Evolutionary conservation across 768 basidiomycete species (phyloP).

Genomic region (Podaxis sp.): DNA sequence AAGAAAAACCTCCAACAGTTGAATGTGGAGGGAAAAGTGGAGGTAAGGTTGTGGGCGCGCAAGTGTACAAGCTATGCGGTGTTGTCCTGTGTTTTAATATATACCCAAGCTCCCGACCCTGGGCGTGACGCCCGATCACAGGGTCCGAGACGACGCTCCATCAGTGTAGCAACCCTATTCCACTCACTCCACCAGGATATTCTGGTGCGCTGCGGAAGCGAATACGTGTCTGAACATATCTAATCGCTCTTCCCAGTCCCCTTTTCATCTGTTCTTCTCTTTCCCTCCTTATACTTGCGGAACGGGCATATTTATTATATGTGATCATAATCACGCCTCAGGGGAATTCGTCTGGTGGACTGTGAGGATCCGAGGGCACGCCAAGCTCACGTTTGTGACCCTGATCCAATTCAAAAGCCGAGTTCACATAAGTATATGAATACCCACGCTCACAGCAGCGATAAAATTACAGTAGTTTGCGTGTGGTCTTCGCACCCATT

Average conservation of each 20-base stretch:
- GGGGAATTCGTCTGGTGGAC: background rate
- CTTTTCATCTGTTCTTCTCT: too few relatives aligned
- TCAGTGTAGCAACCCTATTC: background rate
- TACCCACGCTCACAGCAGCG: too few relatives aligned
- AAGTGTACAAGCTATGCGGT: background rate
- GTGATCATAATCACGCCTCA: background rate
- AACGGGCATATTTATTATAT: background rate
- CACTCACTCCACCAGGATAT: background rate
- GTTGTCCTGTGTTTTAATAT: conserved; percentile 5
- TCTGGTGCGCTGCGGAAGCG: background rate
- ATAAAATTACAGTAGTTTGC: too few relatives aligned
- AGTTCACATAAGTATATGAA: too few relatives aligned
- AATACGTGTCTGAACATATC: background rate
- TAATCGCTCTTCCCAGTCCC: background rate
- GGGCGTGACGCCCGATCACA: background rate
- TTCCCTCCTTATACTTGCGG: too few relatives aligned
- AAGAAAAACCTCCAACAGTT: conserved; percentile 1
- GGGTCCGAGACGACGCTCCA: background rate
- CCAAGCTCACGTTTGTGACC: background rate
- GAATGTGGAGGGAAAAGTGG: background rate
- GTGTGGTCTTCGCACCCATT: too few relatives aligned
- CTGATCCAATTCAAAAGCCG: background rate
- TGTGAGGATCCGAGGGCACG: background rate
- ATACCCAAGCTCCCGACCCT: background rate
- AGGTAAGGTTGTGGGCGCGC: background rate